Evolutionary conservation across 106 monocot species (phyloP).

Genomic region (Dendrobium chrysotoxum): DNA sequence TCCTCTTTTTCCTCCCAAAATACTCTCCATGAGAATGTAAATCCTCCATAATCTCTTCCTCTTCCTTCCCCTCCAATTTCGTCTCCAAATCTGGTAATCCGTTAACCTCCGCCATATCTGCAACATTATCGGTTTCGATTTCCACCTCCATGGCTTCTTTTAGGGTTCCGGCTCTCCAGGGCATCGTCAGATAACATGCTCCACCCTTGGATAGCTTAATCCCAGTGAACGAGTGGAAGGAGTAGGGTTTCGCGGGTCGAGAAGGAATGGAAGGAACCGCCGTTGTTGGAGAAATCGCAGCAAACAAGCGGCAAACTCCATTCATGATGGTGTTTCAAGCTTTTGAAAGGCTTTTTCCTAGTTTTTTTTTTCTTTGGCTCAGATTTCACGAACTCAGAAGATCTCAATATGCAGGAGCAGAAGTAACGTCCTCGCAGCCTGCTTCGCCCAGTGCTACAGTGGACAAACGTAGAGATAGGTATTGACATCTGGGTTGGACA

Average conservation of each 20-base stretch:
- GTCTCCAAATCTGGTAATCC: not conserved
- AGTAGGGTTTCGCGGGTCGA: not conserved
- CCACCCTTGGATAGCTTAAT: not conserved
- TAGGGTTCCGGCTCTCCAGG: not conserved
- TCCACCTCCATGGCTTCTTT: slow-evolving; percentile 1
- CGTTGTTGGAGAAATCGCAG: not conserved
- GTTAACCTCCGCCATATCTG: not conserved
- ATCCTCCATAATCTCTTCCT: not conserved
- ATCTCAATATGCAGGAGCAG: not conserved
- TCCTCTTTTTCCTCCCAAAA: slow-evolving; percentile 6
- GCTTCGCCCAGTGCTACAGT: not conserved
- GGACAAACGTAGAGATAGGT: too few relatives aligned
- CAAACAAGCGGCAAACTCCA: not conserved
- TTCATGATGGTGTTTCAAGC: not conserved
- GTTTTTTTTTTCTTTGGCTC: not conserved
- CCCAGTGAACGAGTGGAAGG: not conserved
- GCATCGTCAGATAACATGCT: not conserved
- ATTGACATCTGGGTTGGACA: too few relatives aligned
- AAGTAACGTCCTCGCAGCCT: not conserved
- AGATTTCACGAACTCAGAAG: not conserved
- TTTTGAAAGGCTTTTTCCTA: not conserved
- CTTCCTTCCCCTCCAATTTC: not conserved
- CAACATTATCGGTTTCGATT: not conserved
- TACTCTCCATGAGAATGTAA: not conserved
- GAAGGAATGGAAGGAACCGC: not conserved